Evolutionary conservation across 2,329 filamentous ascomycete genomes (phyloP).

Genomic region (Trichoderma sp.): DNA sequence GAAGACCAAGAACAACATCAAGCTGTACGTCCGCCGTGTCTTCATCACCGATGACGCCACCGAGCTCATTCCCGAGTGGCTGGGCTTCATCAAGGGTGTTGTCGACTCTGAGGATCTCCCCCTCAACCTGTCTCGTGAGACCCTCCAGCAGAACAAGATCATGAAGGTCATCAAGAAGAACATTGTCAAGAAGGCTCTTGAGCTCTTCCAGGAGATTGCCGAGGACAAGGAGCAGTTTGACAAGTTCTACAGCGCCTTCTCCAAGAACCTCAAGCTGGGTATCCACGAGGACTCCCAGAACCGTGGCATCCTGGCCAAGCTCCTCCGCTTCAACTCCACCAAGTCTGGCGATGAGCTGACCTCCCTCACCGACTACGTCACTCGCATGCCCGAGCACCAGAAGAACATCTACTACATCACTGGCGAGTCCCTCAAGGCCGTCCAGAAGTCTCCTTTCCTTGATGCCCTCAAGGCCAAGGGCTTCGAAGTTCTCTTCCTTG

Average conservation of each 20-base stretch:
- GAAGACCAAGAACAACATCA: slow-evolving; percentile 99
- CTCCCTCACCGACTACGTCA: slow-evolving; percentile 95
- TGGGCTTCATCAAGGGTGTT: slow-evolving; percentile 99
- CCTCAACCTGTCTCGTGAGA: slow-evolving; percentile 99
- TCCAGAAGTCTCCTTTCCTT: slow-evolving; percentile 97
- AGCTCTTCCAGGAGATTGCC: slow-evolving; percentile 98
- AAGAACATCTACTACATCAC: slow-evolving; percentile 99
- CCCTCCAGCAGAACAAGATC: slow-evolving; percentile 99
- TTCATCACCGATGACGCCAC: slow-evolving; percentile 99
- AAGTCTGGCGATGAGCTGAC: slow-evolving; percentile 97
- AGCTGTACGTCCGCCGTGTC: slow-evolving; percentile 99
- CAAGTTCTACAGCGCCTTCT: slow-evolving; percentile 99
- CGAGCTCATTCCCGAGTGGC: slow-evolving; percentile 98
- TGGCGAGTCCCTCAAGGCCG: slow-evolving; percentile 98
- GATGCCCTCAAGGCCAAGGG: slow-evolving; percentile 98
- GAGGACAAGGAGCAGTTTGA: slow-evolving; percentile 99
- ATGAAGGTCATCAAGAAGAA: slow-evolving; percentile 99
- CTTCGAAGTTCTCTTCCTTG: slow-evolving; percentile 99
- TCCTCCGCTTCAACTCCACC: slow-evolving; percentile 97
- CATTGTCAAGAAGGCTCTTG: slow-evolving; percentile 99
- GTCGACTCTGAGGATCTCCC: slow-evolving; percentile 99
- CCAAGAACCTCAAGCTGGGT: slow-evolving; percentile 99
- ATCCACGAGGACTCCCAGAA: slow-evolving; percentile 99
- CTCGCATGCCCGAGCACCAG: slow-evolving; percentile 99
- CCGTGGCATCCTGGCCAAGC: slow-evolving; percentile 89